Percentiles rank a stretch among this genome's conserved stretches.
Evolutionary conservation across 352 stramenopile genomes (phyloP).

Genomic region (Globisporangium okanoganense): DNA sequence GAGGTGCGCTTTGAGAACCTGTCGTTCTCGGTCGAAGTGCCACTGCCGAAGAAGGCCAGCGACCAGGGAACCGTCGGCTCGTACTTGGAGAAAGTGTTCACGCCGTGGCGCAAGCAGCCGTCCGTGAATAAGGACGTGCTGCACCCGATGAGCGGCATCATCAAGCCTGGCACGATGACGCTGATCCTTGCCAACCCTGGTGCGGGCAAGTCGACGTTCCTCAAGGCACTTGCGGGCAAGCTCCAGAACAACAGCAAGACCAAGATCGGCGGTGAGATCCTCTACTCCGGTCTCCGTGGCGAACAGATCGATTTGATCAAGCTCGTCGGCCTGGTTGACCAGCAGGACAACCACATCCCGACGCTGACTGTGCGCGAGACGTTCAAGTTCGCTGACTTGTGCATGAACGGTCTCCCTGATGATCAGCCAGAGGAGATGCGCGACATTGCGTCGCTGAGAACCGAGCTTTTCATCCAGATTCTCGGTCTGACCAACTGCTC

Average conservation of each 20-base stretch:
- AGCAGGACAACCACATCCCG: conserved; percentile 58
- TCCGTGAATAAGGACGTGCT: conserved; percentile 39
- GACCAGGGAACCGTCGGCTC: conserved; percentile 51
- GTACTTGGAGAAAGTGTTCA: conserved; percentile 37
- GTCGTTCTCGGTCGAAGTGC: conserved; percentile 59
- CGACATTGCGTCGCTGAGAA: conserved; percentile 52
- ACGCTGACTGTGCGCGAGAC: conserved; percentile 92
- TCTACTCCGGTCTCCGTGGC: conserved; percentile 49
- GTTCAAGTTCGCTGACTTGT: conserved; percentile 92
- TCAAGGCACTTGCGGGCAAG: conserved; percentile 69
- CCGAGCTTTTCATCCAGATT: conserved; percentile 61
- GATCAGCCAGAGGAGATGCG: conserved; percentile 66
- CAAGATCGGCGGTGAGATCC: conserved; percentile 59
- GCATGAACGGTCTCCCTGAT: conserved; percentile 53
- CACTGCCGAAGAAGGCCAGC: conserved; percentile 25
- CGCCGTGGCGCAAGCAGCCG: conserved; percentile 43
- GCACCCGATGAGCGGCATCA: conserved; percentile 68
- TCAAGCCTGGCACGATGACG: conserved; percentile 44
- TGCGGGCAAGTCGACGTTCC: conserved; percentile 73
- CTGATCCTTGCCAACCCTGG: conserved; percentile 69
- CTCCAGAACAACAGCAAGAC: conserved; percentile 52
- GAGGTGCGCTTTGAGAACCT: conserved; percentile 80
- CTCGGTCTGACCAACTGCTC: conserved; percentile 87
- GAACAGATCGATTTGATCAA: conserved; percentile 78
- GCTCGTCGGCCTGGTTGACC: conserved; percentile 57